Conservation (phyloP, 73 alveolate species). For the Diophrys appendiculata region DNA sequence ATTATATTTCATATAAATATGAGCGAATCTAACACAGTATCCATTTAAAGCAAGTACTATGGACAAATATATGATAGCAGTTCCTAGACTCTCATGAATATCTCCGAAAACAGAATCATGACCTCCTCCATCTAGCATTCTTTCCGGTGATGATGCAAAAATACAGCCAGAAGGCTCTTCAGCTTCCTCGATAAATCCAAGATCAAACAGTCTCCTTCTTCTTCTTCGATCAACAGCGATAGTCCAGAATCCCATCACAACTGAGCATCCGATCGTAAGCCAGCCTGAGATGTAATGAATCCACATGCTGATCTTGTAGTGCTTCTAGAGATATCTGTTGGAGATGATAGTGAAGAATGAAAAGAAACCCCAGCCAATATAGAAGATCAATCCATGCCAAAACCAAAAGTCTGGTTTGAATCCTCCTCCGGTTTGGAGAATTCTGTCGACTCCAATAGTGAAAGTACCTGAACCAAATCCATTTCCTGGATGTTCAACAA, state of each 20-base stretch:
- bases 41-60: not conserved
- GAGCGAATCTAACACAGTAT: not conserved
- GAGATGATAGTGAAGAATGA: not conserved
- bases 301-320: not conserved
- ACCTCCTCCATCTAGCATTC: constrained; percentile 3
- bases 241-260: not conserved
- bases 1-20: not conserved
- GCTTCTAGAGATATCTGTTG: not conserved
- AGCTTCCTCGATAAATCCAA: not conserved
- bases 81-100: not conserved
- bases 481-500: not conserved
- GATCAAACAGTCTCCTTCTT: not conserved
- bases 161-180: not conserved
- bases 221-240: not conserved
- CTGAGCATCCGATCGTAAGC: not conserved
- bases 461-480: not conserved
- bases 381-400: not conserved
- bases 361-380: not conserved
- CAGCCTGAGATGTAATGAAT: not conserved
- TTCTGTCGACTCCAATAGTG: not conserved
- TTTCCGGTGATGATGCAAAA: not conserved
- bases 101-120: not conserved
- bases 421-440: not conserved
- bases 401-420: not conserved
- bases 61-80: not conserved